phyloP scores from a whole-genome alignment of 2,329 filamentous ascomycete species.

The Fusarium fujikuroi region DNA sequence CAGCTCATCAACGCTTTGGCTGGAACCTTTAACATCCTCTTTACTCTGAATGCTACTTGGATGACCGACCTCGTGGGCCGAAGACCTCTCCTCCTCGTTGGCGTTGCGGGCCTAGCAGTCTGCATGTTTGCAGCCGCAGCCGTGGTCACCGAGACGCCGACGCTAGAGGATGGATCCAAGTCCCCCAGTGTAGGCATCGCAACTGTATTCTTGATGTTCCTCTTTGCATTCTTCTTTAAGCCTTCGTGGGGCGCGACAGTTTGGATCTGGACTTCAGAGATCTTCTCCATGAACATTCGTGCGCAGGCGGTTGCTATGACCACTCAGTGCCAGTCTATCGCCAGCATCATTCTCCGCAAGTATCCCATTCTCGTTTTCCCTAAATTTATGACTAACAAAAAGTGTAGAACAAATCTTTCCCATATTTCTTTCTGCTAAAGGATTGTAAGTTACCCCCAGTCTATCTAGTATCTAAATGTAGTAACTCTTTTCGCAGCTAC shows the following conservation, averaged over 20 bases:
- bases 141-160: conserved; percentile 59
- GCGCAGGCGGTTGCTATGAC: conserved; percentile 69
- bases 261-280: conserved; percentile 73
- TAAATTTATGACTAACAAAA: fast-evolving
- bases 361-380: fast-evolving
- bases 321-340: conserved; percentile 8
- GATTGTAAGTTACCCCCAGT: neutral
- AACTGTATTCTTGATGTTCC: conserved; percentile 73
- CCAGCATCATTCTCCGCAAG: conserved; percentile 7
- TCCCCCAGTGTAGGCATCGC: conserved; percentile 67
- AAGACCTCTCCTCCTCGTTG: conserved; percentile 73
- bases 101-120: conserved; percentile 72
- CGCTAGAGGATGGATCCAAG: conserved; percentile 60
- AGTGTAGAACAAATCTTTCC: neutral
- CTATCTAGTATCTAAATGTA: neutral
- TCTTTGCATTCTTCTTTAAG: conserved; percentile 74
- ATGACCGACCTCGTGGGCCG: conserved; percentile 76
- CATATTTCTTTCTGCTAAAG: neutral
- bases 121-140: conserved; percentile 71
- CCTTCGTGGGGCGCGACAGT: conserved; percentile 75
- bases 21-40: conserved; percentile 75
- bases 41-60: conserved; percentile 79
- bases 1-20: conserved; percentile 79
- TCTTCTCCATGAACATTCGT: conserved; percentile 71
- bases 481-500: neutral